Conservation (phyloP, 768 basidiomycete genomes). For the Termitomyces sp. region DNA sequence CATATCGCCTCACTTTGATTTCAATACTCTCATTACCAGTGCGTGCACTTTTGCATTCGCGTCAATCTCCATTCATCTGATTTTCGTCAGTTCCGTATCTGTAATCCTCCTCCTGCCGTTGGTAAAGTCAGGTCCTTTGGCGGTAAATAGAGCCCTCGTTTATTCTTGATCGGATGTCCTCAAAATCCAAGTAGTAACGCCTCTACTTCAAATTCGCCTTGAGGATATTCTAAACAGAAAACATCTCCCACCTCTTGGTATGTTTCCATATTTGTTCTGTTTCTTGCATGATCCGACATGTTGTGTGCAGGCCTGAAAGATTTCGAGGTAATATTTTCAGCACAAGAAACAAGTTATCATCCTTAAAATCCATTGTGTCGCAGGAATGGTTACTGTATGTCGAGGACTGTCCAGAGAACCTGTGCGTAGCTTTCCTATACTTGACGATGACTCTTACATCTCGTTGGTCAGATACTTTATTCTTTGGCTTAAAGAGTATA, state of each 20-base stretch:
- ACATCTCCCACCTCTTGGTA: slow-evolving; percentile 74
- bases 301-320: slow-evolving; percentile 54
- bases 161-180: not conserved
- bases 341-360: not conserved
- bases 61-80: not conserved
- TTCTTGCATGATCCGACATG: not conserved
- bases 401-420: slow-evolving; percentile 70
- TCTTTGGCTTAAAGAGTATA: slow-evolving; percentile 80
- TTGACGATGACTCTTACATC: slow-evolving; percentile 3
- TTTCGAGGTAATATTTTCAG: slow-evolving; percentile 41
- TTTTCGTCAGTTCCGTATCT: slow-evolving; percentile 42
- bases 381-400: slow-evolving; percentile 80
- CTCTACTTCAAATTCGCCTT: slow-evolving; percentile 59
- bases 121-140: slow-evolving; percentile 65
- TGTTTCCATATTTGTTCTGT: slow-evolving; percentile 5
- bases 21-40: slow-evolving; percentile 35
- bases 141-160: slow-evolving; percentile 25
- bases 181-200: slow-evolving; percentile 41
- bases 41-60: slow-evolving; percentile 9
- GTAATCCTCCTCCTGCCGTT: slow-evolving; percentile 64
- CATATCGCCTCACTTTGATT: slow-evolving; percentile 20
- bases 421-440: slow-evolving; percentile 34
- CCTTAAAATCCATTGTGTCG: slow-evolving; percentile 7
- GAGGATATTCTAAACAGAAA: slow-evolving; percentile 74
- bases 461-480: slow-evolving; percentile 55